Evolutionary conservation across 768 basidiomycete genomes (phyloP), one percentile per base, ranked within the genome.

Genomic region (Rickenella mellea): DNA sequence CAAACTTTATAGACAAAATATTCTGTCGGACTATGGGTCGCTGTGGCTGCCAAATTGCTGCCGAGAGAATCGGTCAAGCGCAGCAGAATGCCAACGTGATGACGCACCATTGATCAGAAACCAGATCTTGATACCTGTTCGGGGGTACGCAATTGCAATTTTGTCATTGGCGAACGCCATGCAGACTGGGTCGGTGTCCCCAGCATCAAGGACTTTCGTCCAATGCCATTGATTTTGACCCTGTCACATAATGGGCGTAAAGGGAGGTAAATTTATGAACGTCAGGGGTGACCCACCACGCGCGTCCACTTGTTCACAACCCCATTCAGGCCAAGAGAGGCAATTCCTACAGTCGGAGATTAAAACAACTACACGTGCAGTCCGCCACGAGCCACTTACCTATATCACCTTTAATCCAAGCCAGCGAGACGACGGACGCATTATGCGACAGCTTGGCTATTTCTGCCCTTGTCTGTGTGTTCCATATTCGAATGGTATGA

Each of bases 41-140:
- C 45, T 83, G 78, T 1, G 68, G 58, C 46, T 74, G 70, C 83
- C 81, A 83, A 20, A 69, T 69, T 11, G 75, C 80, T 82, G 46
- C 24, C 41, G 28, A 29, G 42, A 7, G 10, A 37, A 32, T 50
- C 37, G 50, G 30, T 15, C 31, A 28, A 17, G 15, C 33, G 41
- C 10, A 29, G 27, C 31, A 11, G n/a, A 11, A 36, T 19, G 25
- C 31, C 7, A 19, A 11, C 6, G 26, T 25, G 20, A 20, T 11
- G 7, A 28, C 58, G 22, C 31, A 80, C 80, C 78, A 61, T 73
- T 72, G 35, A 60, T 63, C 68, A 69, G 73, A 44, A 74, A 55
- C 79, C 80, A 82, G n/a, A 81, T 67, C 45, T 74, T 78, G 30
- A 82, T 77, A 2, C 77, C 78, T 30, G 60, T 49, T n/a, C 62